Base-by-base conservation (phyloP, 805 yeast species). In the Cyberlindnera galapagoensis region DNA sequence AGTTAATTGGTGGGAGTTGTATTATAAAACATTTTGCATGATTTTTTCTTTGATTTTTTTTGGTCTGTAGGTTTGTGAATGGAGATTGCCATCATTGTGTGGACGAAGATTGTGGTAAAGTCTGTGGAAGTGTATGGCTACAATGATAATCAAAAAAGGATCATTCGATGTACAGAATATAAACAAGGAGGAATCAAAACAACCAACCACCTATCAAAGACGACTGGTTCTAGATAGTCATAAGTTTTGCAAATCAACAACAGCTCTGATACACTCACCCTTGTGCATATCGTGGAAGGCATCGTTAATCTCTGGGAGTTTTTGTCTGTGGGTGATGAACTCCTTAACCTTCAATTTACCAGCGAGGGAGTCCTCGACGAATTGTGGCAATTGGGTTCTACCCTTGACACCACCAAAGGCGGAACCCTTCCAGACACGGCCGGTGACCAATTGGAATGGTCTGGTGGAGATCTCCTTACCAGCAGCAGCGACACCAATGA, bases 401-500 rank as follows among this genome's bases (percentile, higher is more conserved):
- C 98, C 97, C 67, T 92, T 92, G 56, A 92, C 87, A 60, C 97
- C 98, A 53, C 99, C 99, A 51, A 86, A 92, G n/a, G 99, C 99
- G 54, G 95, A 85, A 51, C 99, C 99, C 61, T 76, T 83, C 97
- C 98, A 90, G 33, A 84, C 95, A 66, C 98, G 80, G 50, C 99
- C 99, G 25, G 97, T 92, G 44, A 92, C 97, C 61, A 92, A 76
- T 69, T 90, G 97, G 84, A 92, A 92, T 40, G 99, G 98, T 65
- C 97, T 78, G 29, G 97, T 92, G 37, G 95, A 64, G 44, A 94
- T 88, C 66, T 92, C 97, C 64, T 87, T 71, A 46, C 98, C 99
- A 24, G 97, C 95, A 47, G 96, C 95, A 29, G 98, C 99, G 48
- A 92, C 99, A 60, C 98, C 98, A 56, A 92, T 92, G 52, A 92